Evolutionary conservation across 176 grass and related monocot genomes (phyloP), one percentile per base, ranked within the genome.

Genomic region (Urochloa ruziziensis): DNA sequence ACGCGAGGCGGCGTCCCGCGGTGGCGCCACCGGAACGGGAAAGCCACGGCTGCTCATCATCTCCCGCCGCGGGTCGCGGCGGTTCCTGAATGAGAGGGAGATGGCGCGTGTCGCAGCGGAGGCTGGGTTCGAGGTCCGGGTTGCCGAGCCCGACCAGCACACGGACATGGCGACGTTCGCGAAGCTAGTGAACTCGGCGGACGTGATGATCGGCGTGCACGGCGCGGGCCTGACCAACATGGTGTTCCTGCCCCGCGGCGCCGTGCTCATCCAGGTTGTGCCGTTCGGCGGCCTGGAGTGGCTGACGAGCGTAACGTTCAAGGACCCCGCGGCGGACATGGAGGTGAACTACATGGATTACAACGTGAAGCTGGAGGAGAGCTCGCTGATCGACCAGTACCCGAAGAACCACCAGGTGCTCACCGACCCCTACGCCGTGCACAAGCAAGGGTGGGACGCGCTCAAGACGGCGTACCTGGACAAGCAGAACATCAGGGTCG

Each of bases 311-410:
- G 90, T 89, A 32, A 97, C 95, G 17, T 97, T 97, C 90, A 89
- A 87, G 70, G 54, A 92, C 16, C 95, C 92, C 0, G 83, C 92
- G 8, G 54, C 63, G 30, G 95, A 94, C 82, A 93, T 98, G 95
- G 88, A 94, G 78, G 89, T 98, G 65, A 86, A 29, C 48, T 98
- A 98, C 90, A 91, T 97, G 88, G 95, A 88, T 53, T 98, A 98
- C 88, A 87, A 85, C 58, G 86, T 98, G 51, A 59, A 86, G 63
- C 86, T 92, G 73, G 82, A 95, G 43, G 95, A 98, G 88, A 94
- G 89, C 82, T 91, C 95, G 14, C 86, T 98, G 30, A 86, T 83
- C 62, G 92, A 98, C 19, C 92, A 91, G 74, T 98, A 98, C 76
- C 95, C 95, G 1, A 87, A 90, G 19, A 86, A 90, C 23, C 90